Percentiles rank a stretch among this genome's conserved stretches.
Evolutionary conservation across 148 eudicot genomes (phyloP).

Genomic region (Selenicereus undatus): DNA sequence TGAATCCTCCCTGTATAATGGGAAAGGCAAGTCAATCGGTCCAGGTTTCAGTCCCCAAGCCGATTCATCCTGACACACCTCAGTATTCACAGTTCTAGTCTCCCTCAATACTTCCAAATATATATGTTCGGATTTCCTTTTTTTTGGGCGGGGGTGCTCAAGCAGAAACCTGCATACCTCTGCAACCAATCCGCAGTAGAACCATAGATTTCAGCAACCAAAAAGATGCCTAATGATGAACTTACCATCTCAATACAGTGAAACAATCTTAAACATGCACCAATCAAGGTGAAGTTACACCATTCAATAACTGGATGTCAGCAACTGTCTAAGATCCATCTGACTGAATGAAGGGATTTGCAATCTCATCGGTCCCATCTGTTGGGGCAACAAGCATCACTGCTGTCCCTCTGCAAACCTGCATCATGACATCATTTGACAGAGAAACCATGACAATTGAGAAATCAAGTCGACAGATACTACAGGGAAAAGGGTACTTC

Average conservation of each 20-base stretch:
- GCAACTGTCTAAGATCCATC: not conserved
- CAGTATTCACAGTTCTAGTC: no score
- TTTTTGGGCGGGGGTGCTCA: not conserved
- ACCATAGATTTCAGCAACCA: not conserved
- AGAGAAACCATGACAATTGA: constrained; percentile 6
- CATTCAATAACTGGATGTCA: not conserved
- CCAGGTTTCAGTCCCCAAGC: no score
- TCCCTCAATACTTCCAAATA: no score
- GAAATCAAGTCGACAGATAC: not conserved
- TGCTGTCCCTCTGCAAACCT: constrained; percentile 94
- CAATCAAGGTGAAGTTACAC: not conserved
- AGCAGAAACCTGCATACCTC: not conserved
- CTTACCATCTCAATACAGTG: not conserved
- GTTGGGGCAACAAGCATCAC: constrained; percentile 93
- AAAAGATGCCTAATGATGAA: not conserved
- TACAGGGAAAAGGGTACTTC: not conserved
- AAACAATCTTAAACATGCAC: not conserved
- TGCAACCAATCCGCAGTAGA: not conserved
- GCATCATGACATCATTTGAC: not conserved
- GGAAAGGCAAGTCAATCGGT: no score
- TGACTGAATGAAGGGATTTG: constrained; percentile 1
- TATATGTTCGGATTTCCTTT: no score
- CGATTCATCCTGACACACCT: no score
- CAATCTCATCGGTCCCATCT: constrained; percentile 54
- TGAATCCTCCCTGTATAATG: no score